A percentile compares a stretch with the other conserved stretches of the same genome.
phyloP scores from a whole-genome alignment of 225 moss, liverwort and hornwort species.

The Marchantia paleacea region DNA sequence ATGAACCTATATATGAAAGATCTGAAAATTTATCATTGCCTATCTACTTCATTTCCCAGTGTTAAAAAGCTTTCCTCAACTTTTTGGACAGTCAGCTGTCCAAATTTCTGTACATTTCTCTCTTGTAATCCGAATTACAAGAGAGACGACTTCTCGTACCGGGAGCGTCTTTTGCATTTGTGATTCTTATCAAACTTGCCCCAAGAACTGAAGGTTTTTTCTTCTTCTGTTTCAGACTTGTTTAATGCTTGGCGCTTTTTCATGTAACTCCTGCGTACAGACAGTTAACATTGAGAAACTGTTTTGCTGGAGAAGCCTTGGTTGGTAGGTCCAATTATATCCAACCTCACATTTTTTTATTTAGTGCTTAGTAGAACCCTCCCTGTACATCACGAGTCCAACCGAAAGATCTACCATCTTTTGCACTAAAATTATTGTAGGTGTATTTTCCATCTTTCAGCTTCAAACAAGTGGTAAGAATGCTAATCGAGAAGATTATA shows the following conservation, averaged over 20 bases:
- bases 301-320: neutral
- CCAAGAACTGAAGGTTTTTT: neutral
- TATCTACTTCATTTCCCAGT: too few species aligned
- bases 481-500: neutral
- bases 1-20: too few species aligned
- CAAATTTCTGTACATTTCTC: too few species aligned
- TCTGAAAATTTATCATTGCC: too few species aligned
- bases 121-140: too few species aligned
- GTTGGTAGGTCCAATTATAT: slow-evolving; percentile 8
- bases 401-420: too few species aligned
- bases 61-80: too few species aligned
- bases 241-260: neutral
- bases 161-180: neutral
- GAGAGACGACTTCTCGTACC: neutral
- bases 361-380: neutral
- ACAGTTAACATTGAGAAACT: slow-evolving; percentile 5
- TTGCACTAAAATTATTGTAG: too few species aligned
- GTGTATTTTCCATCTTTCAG: too few species aligned
- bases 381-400: neutral
- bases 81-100: too few species aligned
- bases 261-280: slow-evolving; percentile 7
- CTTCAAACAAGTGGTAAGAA: too few species aligned
- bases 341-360: neutral
- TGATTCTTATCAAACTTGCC: neutral
- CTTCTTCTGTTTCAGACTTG: neutral